Base-by-base conservation (phyloP, 495 filamentous ascomycete genomes). In the Aspergillus ellipticus region DNA sequence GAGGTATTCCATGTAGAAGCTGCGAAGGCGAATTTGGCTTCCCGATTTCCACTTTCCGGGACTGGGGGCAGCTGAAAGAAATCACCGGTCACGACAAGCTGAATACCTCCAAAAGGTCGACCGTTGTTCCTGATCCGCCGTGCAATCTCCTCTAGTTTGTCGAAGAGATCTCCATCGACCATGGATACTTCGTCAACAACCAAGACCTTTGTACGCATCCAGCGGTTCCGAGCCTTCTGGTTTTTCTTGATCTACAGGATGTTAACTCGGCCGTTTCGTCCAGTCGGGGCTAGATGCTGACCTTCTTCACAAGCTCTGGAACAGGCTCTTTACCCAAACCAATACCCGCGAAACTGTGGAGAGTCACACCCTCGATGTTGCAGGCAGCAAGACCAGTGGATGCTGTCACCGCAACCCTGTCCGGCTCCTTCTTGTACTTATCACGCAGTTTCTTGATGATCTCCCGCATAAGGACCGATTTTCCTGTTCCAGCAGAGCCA, bases 41-140 rank as follows among this genome's bases (percentile, higher is more conserved):
- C 77, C 42, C 82, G 81, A 31, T 83, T 85, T 49, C 80, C 77
- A 7, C 64, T 60, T 6, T 96, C 92, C 4, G 94, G 92, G 2
- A 98, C 94, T 2, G 94, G 94, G 4, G 94, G 94, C 13, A 98
- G 69, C 70, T 98, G 94, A 70, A 97, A 98, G 70, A 97, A 98
- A 66, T 98, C 94, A 3, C 94, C 94, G 0, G 95, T 97, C 46
- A 98, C 89, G 41, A 98, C 82, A 28, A 98, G 80, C 65, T 98
- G 94, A 45, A 98, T 97, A 6, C 95, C 94, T 49, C 94, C 94
- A 74, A 96, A 98, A 0, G 95, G 87, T 6, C 89, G 79, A 9
- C 90, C 94, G 66, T 96, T 97, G 62, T 91, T 96, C 43, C 90
- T 82, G 7, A 87, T 75, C 2, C 74, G 79, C 42, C 93, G 77